Conservation (phyloP, 192 early-diverging fungal genomes). For the Backusella parvicylindrica region DNA sequence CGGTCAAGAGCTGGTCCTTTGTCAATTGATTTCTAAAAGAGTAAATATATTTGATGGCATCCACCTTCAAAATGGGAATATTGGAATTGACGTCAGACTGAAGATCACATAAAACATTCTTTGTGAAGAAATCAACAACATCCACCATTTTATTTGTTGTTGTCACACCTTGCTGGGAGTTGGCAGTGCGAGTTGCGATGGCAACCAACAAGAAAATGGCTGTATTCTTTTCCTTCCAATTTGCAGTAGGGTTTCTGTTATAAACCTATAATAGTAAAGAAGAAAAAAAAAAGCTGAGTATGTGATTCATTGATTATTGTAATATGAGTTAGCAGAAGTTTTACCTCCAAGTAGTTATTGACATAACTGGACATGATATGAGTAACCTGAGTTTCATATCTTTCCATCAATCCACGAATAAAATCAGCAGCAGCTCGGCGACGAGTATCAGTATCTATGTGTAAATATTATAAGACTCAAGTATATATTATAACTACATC, state of each 20-base stretch:
- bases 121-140: conserved; percentile 77
- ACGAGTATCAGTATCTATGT: conserved; percentile 83
- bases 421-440: conserved; percentile 88
- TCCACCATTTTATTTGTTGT: conserved; percentile 81
- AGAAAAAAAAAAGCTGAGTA: background rate
- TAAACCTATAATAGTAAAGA: conserved; percentile 50
- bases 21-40: conserved; percentile 93
- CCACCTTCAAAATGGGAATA: conserved; percentile 86
- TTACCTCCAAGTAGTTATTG: conserved; percentile 55
- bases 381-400: conserved; percentile 84
- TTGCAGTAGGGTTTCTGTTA: conserved; percentile 53
- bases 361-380: conserved; percentile 78
- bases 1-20: conserved; percentile 70
- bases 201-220: conserved; percentile 92
- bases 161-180: conserved; percentile 81
- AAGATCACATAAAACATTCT: conserved; percentile 84
- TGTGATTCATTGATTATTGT: no score
- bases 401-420: conserved; percentile 86
- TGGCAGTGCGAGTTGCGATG: conserved; percentile 76
- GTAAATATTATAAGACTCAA: background rate
- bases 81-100: conserved; percentile 61
- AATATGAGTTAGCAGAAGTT: no score
- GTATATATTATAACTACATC: no score
- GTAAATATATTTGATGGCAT: conserved; percentile 91
- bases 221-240: conserved; percentile 96